Base-by-base conservation (phyloP, 768 basidiomycete species). In the Russula sp. region DNA sequence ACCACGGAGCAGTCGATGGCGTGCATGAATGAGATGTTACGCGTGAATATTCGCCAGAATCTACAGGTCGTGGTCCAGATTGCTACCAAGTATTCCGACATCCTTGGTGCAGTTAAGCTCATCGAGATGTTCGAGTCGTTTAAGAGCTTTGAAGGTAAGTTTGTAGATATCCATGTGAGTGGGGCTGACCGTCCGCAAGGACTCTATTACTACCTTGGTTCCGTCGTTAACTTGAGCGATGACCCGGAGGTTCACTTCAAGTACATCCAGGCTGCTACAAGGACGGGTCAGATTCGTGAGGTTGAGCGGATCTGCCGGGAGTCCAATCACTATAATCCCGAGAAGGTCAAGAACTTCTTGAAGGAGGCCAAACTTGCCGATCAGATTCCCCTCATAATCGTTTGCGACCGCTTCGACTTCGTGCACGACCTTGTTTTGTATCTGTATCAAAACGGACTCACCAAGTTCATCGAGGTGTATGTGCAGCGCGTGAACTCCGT, bases 261-360 rank as follows among this genome's bases (percentile, higher is more conserved):
- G 81, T 98, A 98, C 78, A 98, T 99, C 72, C 96, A 98, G 73
- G 97, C 97, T 30, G 97, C 97, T 7, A 96, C 94, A 2, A 87
- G 96, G 30, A 99, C 97, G 32, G 95, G 96, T 48, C 97, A 98
- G 74, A 94, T 99, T 70, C 90, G 97, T 55, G 97, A 99, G 75
- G 97, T 99, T 62, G 97, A 99, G 77, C 94, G 97, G 52, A 96
- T 99, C 72, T 98, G 95, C 74, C 83, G 97, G 59, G 97, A 99
- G 79, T 94, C 91, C 76, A 98, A 98, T 78, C 81, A 80, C 78
- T 98, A 98, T 83, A 98, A 95, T 76, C 92, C 97, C 1, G 97
- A 99, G 80, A 99, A 99, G 77, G 97, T 98, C 84, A 98, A 99
- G 83, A 99, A 99, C 78, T 98, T 98, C 88, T 86, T 98, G 75